phyloP scores from a whole-genome alignment of 345 rosid species.

The Corchorus capsularis region DNA sequence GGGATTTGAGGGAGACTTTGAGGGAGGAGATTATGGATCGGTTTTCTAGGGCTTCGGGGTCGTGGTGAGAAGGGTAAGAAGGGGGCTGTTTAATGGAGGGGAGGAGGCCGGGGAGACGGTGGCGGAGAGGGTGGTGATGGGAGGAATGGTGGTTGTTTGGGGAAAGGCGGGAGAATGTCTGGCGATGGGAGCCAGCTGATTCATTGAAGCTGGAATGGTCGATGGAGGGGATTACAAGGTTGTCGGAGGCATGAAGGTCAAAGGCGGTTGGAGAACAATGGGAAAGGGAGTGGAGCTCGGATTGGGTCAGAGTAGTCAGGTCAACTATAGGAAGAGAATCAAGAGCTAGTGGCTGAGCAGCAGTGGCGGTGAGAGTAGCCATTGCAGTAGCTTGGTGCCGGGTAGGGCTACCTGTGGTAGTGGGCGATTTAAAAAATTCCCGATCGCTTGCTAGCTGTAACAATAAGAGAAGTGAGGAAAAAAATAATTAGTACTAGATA shows the following conservation, averaged over 20 bases:
- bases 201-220: constrained; percentile 72
- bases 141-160: constrained; percentile 30
- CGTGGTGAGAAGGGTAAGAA: constrained; percentile 22
- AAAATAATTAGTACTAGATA: too few relatives aligned
- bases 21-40: constrained; percentile 49
- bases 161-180: constrained; percentile 62
- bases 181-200: constrained; percentile 73
- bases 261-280: constrained; percentile 43
- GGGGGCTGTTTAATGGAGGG: constrained; percentile 33
- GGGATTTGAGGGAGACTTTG: constrained; percentile 44
- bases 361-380: constrained; percentile 20
- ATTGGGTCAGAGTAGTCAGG: constrained; percentile 55
- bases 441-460: too few relatives aligned
- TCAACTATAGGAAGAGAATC: constrained; percentile 46
- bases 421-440: too few relatives aligned
- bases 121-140: constrained; percentile 55
- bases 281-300: constrained; percentile 62
- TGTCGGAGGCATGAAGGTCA: constrained; percentile 33
- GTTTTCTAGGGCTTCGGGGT: constrained; percentile 50
- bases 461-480: too few relatives aligned
- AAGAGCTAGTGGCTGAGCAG: constrained; percentile 12
- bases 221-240: constrained; percentile 41
- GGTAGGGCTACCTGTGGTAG: not conserved
- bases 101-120: constrained; percentile 57
- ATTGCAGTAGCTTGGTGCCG: not conserved